A percentile compares a stretch with the other conserved stretches of the same genome.
Evolutionary conservation across 139 green algal species (phyloP).

Genomic region (Closterium sp.): DNA sequence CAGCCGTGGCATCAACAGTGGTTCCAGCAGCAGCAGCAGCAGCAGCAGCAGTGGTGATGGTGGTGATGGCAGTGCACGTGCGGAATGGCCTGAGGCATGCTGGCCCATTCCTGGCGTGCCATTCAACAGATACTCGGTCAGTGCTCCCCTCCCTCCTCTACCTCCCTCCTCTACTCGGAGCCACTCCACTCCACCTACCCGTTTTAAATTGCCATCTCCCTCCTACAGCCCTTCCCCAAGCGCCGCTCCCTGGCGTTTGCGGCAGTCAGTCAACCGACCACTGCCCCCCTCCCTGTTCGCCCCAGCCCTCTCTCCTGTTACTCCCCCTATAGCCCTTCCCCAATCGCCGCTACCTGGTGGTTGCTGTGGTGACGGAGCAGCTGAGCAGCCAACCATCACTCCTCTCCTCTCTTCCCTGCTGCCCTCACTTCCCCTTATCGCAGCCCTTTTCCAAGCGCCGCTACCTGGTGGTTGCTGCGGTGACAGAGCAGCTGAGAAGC

Average conservation of each 20-base stretch:
- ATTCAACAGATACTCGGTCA: neutral
- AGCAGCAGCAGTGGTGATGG: neutral
- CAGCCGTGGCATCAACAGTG: neutral
- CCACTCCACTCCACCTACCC: neutral
- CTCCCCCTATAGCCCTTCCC: neutral
- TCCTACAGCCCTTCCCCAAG: neutral
- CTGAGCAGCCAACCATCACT: too few relatives aligned
- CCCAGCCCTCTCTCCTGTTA: too few relatives aligned
- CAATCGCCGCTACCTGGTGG: neutral
- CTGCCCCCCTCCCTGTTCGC: too few relatives aligned
- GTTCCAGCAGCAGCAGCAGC: neutral
- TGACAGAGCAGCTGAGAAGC: neutral
- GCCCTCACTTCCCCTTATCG: neutral
- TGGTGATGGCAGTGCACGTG: neutral
- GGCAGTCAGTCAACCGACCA: too few relatives aligned
- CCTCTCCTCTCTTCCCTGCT: neutral
- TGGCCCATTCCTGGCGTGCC: neutral
- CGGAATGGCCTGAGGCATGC: neutral
- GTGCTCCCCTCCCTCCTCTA: neutral
- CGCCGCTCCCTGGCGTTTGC: too few relatives aligned
- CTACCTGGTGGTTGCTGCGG: neutral
- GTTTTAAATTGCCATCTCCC: neutral
- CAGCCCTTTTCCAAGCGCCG: neutral
- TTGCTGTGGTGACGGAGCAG: neutral
- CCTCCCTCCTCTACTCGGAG: neutral